Conservation (phyloP, 2,329 filamentous ascomycete species). For the Bertia moriformis region DNA sequence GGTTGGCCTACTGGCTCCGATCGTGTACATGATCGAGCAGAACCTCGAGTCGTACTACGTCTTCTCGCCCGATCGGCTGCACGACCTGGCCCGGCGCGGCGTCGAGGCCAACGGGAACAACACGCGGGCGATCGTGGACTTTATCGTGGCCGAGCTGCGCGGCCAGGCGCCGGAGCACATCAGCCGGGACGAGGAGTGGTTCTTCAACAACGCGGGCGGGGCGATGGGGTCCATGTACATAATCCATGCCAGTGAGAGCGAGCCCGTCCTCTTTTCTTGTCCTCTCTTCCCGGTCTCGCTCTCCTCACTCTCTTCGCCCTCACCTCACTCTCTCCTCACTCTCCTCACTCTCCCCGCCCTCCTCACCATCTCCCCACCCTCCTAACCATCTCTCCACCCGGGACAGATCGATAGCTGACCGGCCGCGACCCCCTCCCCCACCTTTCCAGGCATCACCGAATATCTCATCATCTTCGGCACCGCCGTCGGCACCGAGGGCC, state of each 20-base stretch:
- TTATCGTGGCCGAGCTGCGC: constrained; percentile 56
- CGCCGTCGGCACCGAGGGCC: constrained; percentile 71
- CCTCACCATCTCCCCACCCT: constrained; percentile 1
- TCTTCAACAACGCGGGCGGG: constrained; percentile 83
- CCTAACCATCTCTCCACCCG: constrained; percentile 3
- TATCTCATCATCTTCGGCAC: constrained; percentile 84
- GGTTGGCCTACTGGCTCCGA: constrained; percentile 34
- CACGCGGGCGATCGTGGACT: constrained; percentile 52
- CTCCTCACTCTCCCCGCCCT: not conserved
- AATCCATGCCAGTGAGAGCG: constrained; percentile 58
- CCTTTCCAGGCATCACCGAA: constrained; percentile 54
- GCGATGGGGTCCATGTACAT: constrained; percentile 89
- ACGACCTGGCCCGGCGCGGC: constrained; percentile 51
- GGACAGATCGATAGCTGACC: not conserved
- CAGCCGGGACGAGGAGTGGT: constrained; percentile 66
- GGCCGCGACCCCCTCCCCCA: not conserved
- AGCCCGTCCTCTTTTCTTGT: no score
- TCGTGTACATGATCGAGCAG: constrained; percentile 40
- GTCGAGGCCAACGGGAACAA: constrained; percentile 61
- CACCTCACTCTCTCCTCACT: no score
- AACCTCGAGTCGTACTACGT: constrained; percentile 58
- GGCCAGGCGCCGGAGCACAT: constrained; percentile 36
- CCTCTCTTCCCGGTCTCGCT: no score
- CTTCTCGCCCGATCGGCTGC: constrained; percentile 55
- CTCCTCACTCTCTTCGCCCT: no score